Percentiles rank a stretch among this genome's conserved stretches.
phyloP scores from a whole-genome alignment of 495 filamentous ascomycete genomes.

The Penicillium chermesinum region DNA sequence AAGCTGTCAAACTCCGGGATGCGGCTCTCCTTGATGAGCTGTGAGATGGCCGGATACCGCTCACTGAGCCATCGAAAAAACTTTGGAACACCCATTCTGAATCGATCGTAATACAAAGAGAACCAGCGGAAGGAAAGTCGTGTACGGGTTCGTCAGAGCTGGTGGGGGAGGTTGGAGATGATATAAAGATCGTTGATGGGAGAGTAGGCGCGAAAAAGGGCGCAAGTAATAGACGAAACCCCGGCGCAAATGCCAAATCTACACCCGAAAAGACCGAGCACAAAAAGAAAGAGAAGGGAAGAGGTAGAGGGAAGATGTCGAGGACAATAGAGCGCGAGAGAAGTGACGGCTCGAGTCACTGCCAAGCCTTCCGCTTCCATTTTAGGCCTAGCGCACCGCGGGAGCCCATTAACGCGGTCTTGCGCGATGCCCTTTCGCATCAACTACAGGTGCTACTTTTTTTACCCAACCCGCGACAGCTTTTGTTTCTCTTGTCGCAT shows the following conservation, averaged over 20 bases:
- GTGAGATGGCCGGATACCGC: constrained; percentile 97
- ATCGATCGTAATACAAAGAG: not conserved
- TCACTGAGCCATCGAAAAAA: constrained; percentile 96
- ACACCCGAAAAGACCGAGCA: not conserved
- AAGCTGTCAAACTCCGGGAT: constrained; percentile 99
- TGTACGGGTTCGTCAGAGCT: not conserved
- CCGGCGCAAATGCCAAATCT: not conserved
- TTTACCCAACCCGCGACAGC: not conserved
- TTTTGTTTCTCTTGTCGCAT: not conserved
- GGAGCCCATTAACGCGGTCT: constrained; percentile 38
- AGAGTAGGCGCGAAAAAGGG: not conserved
- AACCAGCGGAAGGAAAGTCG: constrained; percentile 1
- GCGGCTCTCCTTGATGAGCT: constrained; percentile 97
- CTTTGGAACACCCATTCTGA: constrained; percentile 85
- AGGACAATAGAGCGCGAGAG: constrained; percentile 8
- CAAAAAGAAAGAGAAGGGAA: not conserved
- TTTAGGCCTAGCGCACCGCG: constrained; percentile 20
- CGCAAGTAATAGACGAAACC: not conserved
- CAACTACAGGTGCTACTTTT: constrained; percentile 2
- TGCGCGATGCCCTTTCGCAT: constrained; percentile 17
- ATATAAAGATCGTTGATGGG: not conserved
- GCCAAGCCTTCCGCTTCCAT: constrained; percentile 20
- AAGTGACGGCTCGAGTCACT: constrained; percentile 15
- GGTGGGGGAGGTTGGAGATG: not conserved
- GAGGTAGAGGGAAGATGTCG: not conserved